Percentiles rank a stretch among this genome's conserved stretches.
These are phyloP conservation scores for Hypoxylon sp. DNA, from an alignment of 2,329 filamentous ascomycete genomes.

Conservation along the genomic window DNA sequence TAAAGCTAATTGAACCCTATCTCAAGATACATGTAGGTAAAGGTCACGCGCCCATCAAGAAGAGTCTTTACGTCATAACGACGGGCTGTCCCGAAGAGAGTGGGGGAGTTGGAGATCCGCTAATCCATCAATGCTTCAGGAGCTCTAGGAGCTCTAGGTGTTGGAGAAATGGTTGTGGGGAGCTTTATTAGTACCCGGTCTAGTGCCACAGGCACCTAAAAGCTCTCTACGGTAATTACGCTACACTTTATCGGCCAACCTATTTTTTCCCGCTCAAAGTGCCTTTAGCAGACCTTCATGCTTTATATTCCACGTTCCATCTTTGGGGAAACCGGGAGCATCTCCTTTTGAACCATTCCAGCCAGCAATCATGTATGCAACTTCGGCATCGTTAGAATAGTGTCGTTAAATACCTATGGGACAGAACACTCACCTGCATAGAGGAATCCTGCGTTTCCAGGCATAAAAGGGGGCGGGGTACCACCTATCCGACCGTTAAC, in stretches of 20 bases:
- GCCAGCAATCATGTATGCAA: constrained; percentile 57
- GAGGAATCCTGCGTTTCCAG: constrained; percentile 58
- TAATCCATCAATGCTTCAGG: background rate
- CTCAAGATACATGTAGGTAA: constrained; percentile 1
- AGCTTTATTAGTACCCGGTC: background rate
- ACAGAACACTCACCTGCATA: constrained; percentile 47
- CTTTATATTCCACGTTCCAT: constrained; percentile 56
- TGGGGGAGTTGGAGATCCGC: background rate
- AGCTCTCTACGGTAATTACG: background rate
- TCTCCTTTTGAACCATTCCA: constrained; percentile 52
- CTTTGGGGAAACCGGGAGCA: constrained; percentile 57
- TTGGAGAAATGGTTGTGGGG: background rate
- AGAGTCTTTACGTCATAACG: constrained; percentile 22
- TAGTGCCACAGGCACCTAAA: no score
- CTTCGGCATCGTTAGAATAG: constrained; percentile 41
- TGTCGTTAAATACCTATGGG: background rate
- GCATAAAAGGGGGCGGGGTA: constrained; percentile 56
- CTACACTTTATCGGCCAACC: background rate
- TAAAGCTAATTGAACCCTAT: background rate
- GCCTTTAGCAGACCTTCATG: constrained; percentile 56
- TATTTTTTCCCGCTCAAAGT: constrained; percentile 44
- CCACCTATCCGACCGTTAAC: constrained; percentile 36
- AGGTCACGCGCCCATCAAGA: constrained; percentile 4
- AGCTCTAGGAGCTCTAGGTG: background rate
- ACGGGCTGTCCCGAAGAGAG: constrained; percentile 28